Base-by-base conservation (phyloP, 495 filamentous ascomycete genomes). In the Xylaria palmicola region DNA sequence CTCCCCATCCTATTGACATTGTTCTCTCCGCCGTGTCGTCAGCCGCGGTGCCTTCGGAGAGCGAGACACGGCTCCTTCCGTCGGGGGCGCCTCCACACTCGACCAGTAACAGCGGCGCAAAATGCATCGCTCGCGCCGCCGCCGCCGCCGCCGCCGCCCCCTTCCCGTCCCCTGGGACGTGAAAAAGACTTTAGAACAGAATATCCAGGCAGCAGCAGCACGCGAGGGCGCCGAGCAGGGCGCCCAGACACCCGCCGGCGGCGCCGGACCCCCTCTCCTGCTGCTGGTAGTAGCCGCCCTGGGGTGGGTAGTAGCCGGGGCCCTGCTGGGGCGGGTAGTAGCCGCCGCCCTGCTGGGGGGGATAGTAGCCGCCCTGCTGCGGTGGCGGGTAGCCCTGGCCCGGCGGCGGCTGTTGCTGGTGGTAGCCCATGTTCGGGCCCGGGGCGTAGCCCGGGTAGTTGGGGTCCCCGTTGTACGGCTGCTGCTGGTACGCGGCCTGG, bases 201-300 rank as follows among this genome's bases (percentile, higher is more conserved):
- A 72, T 69, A 24, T 81, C 79, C 54, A 81, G 60, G 60, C 79
- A 81, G 69, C 79, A 81, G 59, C 79, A 81, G 67, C 77, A 79
- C 1, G 79, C 79, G 53, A 79, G 60, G 49, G 65, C 63, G 0
- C 73, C 77, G 1, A 79, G 44, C 43, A 78, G 59, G 0, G 71
- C 71, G 27, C 71, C 71, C 10, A 78, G 32, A 34, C 77, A 73
- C 13, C 73, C 72, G 44, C 65, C 53, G 8, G 39, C 39, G 3
- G 53, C 39, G 27, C 39, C 57, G 10, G n/a, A 15, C 49, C 37
- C 15, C 34, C 67, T 55, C 7, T 64, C 62, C 37, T 61, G 3
- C 43, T 62, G 56, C 36, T 66, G 60, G 41, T 73, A 64, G 39
- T 60, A 60, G 19, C 58, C 58, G 44, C 68, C 66, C 54, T 65